Evolutionary conservation across 169 alveolate species (phyloP), one percentile per base, ranked within the genome.

Genomic region (Eimeria necatrix): DNA sequence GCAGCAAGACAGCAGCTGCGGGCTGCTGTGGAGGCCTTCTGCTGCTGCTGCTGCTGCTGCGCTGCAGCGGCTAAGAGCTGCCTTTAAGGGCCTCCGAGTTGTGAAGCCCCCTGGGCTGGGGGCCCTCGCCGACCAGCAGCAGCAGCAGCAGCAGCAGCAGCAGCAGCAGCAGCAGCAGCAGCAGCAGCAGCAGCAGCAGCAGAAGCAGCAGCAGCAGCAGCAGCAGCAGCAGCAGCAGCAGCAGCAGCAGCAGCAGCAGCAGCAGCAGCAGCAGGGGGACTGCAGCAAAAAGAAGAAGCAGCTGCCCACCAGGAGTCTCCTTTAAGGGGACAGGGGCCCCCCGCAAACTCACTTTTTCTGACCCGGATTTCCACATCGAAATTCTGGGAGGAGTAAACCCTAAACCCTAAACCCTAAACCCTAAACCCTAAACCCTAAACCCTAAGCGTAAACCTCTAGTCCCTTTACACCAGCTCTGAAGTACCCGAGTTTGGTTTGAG

Each of bases 21-120:
- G 53, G 6, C 24, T 71, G 53, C 51, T 71, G 83, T 24, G 6
- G 51, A 7, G 51, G 12, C 83, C 83, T 24, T 22, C 83, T 24
- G 83, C 83, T 71, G 83, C 83, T n/a, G 83, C 53, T 12, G 24
- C 53, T n/a, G 51, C 83, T n/a, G 49, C 83, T 10, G 83, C 83
- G 8, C 8, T 71, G 83, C 46, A 32, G 5, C 83, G 83, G 8
- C 51, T 71, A 8, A 4, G n/a, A 24, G 22, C 16, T 6, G 83
- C 83, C 49, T 32, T 71, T 6, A 22, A 71, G 6, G 83, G 83
- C 53, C 83, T 71, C 83, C 16, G 24, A 5, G 0, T 71, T 7
- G 83, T 32, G 83, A 32, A 22, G 83, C 51, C 83, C 8, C 83
- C 83, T 9, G 64, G 64, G 64, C 64, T 9, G 64, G 8, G 14